Base-by-base conservation (phyloP, 768 basidiomycete genomes). In the Tulasnella sp. region DNA sequence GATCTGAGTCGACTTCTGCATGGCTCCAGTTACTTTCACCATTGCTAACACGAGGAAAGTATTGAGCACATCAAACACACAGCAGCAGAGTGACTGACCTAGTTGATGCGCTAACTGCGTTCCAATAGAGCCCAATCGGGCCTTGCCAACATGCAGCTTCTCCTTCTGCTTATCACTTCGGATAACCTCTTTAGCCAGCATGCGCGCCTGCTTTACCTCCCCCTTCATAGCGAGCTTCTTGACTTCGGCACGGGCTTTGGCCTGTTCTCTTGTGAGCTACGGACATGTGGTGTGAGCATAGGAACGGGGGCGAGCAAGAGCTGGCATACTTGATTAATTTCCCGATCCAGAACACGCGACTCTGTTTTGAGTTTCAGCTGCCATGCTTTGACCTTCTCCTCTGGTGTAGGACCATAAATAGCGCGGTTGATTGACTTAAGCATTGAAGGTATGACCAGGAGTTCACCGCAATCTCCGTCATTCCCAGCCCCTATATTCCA, bases 1-100 rank as follows among this genome's bases (percentile, higher is more conserved):
- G 63, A 98, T 97, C 70, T 98, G 94, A 1, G 95, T 93, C 5
- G 93, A 96, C 72, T 93, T 96, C 73, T 97, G 95, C 63, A 99
- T 75, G 4, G 94, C 82, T n/a, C 96, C 96, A 8, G 96, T 97
- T 42, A 98, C 90, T 75, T 98, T 99, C 64, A 85, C 73, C 86
- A 97, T 88, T 0, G 96, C 96, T 98, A 65, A 2, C 26, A 61
- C 8, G 27, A 34, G 56, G 4, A 52, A 24, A 26, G 42, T 23
- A 47, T 30, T 30, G 0, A 44, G 61, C 51, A 51, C 38, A 32
- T 51, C 27, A 51, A 3, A 4, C 48, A 63, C 4, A 48, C 24
- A 24, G 63, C 41, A 61, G 45, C 5, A 23, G 9, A 34, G 24
- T 2, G 24, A 74, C 85, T 65, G 66, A 98, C 96, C 88, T 61